phyloP scores from a whole-genome alignment of 176 grass and related monocot genomes.

The Cenchrus fungigraminus region DNA sequence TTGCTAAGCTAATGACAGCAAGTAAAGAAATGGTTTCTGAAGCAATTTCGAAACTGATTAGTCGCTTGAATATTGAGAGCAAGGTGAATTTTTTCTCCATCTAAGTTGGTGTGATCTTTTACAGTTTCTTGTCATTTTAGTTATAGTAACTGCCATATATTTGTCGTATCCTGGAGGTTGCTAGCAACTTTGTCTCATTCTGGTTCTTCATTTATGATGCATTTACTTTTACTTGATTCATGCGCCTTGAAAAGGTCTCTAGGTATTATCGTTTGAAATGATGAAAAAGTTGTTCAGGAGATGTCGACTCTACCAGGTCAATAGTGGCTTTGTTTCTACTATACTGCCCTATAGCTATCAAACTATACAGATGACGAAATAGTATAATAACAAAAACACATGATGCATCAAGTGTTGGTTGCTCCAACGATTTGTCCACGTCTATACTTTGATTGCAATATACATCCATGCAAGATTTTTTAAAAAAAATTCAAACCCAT shows the following conservation, averaged over 20 bases:
- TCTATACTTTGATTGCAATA: not conserved
- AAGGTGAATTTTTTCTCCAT: constrained; percentile 55
- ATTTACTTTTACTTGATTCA: constrained; percentile 6
- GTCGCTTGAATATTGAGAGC: constrained; percentile 62
- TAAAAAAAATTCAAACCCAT: not conserved
- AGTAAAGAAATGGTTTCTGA: constrained; percentile 66
- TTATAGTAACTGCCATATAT: not conserved
- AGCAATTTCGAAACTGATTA: constrained; percentile 62
- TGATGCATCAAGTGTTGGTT: not conserved
- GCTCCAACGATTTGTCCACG: not conserved
- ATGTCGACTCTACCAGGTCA: not conserved
- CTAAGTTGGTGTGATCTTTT: not conserved
- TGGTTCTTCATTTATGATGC: constrained; percentile 6
- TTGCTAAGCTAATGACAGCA: constrained; percentile 76
- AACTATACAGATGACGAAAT: not conserved
- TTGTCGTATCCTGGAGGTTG: not conserved
- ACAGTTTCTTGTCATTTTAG: constrained; percentile 14
- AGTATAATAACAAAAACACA: not conserved
- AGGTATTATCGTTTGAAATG: not conserved
- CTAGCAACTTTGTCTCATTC: not conserved
- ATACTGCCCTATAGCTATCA: not conserved
- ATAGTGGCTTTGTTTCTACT: not conserved
- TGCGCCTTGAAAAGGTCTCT: not conserved
- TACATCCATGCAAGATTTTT: not conserved
- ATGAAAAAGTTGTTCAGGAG: not conserved